These are phyloP conservation scores for Cryptococcus jaspeensis DNA, from an alignment of 1,284 basidiomycete genomes.

Conservation along the genomic window DNA sequence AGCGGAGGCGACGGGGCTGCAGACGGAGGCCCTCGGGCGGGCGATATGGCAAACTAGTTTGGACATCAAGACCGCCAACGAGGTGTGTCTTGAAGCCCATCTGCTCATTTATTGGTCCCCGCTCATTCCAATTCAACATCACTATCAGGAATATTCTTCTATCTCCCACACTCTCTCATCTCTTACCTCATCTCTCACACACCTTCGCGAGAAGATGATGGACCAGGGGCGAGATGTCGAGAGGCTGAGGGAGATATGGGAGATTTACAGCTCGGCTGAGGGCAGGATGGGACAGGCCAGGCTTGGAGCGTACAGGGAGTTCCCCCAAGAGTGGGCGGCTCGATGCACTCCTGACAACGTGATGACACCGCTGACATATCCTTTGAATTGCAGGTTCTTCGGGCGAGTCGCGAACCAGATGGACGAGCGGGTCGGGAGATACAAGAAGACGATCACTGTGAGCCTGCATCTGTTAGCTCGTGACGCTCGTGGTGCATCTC, in stretches of 20 bases:
- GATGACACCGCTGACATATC: conserved; percentile 1
- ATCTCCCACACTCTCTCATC: conserved; percentile 35
- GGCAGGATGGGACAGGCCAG: conserved; percentile 32
- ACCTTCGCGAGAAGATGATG: conserved; percentile 29
- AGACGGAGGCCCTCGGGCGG: conserved; percentile 33
- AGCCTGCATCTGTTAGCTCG: conserved; percentile 2
- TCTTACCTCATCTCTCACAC: conserved; percentile 27
- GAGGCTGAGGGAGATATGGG: conserved; percentile 43
- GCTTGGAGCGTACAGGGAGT: conserved; percentile 39
- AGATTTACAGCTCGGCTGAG: conserved; percentile 38
- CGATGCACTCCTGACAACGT: background rate
- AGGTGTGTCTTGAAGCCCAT: conserved; percentile 20
- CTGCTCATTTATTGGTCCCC: too few species aligned
- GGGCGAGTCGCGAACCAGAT: conserved; percentile 27
- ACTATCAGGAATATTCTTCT: conserved; percentile 33
- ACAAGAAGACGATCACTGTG: conserved; percentile 41
- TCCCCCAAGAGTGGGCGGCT: conserved; percentile 38
- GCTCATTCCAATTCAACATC: background rate
- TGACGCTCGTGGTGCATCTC: conserved; percentile 7
- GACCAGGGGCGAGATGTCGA: conserved; percentile 36
- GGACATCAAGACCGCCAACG: conserved; percentile 40
- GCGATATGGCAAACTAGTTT: conserved; percentile 44
- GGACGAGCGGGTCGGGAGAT: conserved; percentile 39
- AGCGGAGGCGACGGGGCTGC: conserved; percentile 28
- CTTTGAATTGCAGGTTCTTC: conserved; percentile 32